Evolutionary conservation across 1,284 basidiomycete species (phyloP).

Genomic region (Heterobasidion parviporum): DNA sequence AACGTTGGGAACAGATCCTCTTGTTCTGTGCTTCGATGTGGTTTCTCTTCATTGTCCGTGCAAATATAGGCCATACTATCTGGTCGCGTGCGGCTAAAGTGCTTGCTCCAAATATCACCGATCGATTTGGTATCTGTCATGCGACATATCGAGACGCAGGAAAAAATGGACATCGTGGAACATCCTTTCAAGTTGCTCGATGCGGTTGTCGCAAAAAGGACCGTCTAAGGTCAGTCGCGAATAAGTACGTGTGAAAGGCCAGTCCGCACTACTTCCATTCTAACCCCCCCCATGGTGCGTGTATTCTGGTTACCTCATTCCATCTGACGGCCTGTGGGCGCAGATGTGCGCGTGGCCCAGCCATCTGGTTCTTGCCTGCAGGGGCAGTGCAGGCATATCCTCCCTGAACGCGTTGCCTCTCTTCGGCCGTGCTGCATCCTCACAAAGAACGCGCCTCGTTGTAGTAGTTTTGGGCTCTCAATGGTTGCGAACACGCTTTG

Average conservation of each 20-base stretch:
- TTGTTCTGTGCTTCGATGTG: not conserved
- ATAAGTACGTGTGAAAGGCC: not conserved
- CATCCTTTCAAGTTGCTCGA: conserved; percentile 1
- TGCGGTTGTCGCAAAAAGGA: not conserved
- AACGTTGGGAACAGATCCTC: not conserved
- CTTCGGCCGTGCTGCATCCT: conserved; percentile 3
- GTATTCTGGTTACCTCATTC: not conserved
- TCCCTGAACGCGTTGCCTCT: conserved; percentile 13
- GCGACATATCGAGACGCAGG: not conserved
- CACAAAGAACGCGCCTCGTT: conserved; percentile 15
- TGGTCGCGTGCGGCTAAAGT: not conserved
- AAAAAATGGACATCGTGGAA: not conserved
- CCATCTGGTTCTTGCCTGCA: not conserved
- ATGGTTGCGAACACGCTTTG: no score
- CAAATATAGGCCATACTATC: not conserved
- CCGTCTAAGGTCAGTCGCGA: conserved; percentile 1
- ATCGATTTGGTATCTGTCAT: not conserved
- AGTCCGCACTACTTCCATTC: conserved; percentile 3
- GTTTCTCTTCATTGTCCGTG: not conserved
- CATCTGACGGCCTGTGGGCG: not conserved
- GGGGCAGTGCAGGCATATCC: conserved; percentile 7
- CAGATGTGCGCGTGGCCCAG: not conserved
- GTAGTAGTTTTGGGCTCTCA: not conserved
- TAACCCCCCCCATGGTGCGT: conserved; percentile 6
- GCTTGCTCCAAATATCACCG: no score